Base-by-base conservation (phyloP, 106 monocot species). In the Ottelia alismoides region DNA sequence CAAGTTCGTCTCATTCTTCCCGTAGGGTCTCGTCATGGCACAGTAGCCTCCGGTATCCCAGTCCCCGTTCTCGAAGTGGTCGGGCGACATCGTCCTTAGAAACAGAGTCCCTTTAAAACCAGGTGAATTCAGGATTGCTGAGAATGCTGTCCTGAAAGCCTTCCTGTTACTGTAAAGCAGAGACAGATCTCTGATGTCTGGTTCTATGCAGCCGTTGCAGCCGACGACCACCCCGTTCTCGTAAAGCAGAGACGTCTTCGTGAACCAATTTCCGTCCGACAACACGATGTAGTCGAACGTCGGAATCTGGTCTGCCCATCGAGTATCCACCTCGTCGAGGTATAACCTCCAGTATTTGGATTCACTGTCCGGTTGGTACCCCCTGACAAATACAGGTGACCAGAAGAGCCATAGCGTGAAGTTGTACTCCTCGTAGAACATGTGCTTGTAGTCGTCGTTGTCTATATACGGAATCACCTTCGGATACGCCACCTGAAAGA, bases 231-330 rank as follows among this genome's bases (percentile, higher is more conserved):
- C 6, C 28, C 65, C 55, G 1, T 46, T 30, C 30, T 65, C 47
- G 32, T 56, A 65, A 28, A 55, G 24, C 56, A 65, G 11, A 1
- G 55, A 10, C 20, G 28, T 45, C 56, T 25, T 31, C 22, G 21
- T 11, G 47, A 65, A 65, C 65, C 65, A 65, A 31, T 65, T 55
- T 1, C 65, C 65, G 28, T 27, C 55, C 18, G 65, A 65, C 2
- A 65, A 30, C n/a, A 65, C 46, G 25, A 65, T 22, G 27, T 65
- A 65, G 55, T 65, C 47, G 16, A 65, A 65, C 3, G 20, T 14
- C 4, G 26, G 21, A 18, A 65, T 20, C 17, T 55, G 16, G 20
- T 10, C 5, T 23, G 47, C 26, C 65, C 65, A 65, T 0, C 1
- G 4, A 1, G 22, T 17, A 22, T 65, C 56, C 0, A 20, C 29